phyloP scores from a whole-genome alignment of 108 stramenopile species.

The Cyclotella sp. region DNA sequence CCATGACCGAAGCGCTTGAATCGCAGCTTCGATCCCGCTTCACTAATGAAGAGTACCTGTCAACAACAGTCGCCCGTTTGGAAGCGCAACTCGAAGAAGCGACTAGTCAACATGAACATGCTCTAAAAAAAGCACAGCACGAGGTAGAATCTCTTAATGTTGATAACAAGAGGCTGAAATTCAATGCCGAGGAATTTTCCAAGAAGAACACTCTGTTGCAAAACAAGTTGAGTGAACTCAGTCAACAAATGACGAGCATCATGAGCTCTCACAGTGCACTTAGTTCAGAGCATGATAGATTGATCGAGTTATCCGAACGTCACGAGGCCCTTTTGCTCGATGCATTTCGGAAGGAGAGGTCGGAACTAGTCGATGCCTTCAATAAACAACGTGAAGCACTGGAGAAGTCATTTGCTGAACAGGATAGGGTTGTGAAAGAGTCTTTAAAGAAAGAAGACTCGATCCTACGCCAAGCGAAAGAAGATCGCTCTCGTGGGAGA shows the following conservation, averaged over 20 bases:
- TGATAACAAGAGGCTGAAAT: slow-evolving; percentile 51
- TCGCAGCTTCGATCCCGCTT: slow-evolving; percentile 59
- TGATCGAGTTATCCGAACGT: slow-evolving; percentile 46
- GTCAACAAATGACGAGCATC: slow-evolving; percentile 54
- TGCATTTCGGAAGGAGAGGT: slow-evolving; percentile 46
- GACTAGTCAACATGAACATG: slow-evolving; percentile 43
- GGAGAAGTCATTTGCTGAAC: slow-evolving; percentile 50
- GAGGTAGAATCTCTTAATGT: slow-evolving; percentile 45
- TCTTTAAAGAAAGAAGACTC: slow-evolving; percentile 40
- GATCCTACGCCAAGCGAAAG: slow-evolving; percentile 32
- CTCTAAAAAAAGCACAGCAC: slow-evolving; percentile 45
- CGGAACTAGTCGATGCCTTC: slow-evolving; percentile 36
- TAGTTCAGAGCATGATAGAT: slow-evolving; percentile 59
- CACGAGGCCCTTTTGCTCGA: slow-evolving; percentile 52
- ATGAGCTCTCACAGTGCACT: slow-evolving; percentile 56
- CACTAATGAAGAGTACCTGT: slow-evolving; percentile 60
- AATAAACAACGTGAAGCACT: slow-evolving; percentile 50
- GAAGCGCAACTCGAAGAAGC: slow-evolving; percentile 54
- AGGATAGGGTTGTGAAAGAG: slow-evolving; percentile 49
- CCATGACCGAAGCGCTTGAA: slow-evolving; percentile 64
- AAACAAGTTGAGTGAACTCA: slow-evolving; percentile 45
- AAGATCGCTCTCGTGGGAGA: slow-evolving; percentile 33
- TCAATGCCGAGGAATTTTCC: slow-evolving; percentile 43
- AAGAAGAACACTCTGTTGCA: slow-evolving; percentile 50
- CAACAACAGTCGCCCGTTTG: slow-evolving; percentile 50